Conservation (phyloP, 192 early-diverging fungal species). For the Mortierella antarctica region DNA sequence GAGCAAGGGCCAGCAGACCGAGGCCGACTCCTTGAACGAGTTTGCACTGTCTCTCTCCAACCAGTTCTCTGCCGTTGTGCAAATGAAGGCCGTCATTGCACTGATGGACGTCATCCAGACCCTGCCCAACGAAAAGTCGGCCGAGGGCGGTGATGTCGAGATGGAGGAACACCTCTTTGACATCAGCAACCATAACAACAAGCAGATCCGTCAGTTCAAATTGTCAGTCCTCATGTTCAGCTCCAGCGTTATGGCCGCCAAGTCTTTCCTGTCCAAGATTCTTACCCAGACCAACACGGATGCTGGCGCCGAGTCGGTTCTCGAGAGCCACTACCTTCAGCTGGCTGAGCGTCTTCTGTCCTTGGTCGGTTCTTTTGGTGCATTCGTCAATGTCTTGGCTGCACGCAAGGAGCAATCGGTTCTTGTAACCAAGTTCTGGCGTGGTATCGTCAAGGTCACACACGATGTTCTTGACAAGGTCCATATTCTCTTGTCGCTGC, state of each 20-base stretch:
- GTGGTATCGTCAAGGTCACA: conserved; percentile 66
- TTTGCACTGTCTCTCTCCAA: conserved; percentile 80
- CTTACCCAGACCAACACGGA: conserved; percentile 48
- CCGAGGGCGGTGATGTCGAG: conserved; percentile 31
- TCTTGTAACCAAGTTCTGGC: conserved; percentile 59
- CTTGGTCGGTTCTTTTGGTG: conserved; percentile 64
- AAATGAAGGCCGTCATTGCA: conserved; percentile 70
- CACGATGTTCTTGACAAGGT: conserved; percentile 81
- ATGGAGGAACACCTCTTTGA: conserved; percentile 50
- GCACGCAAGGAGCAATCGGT: conserved; percentile 38
- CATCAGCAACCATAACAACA: conserved; percentile 55
- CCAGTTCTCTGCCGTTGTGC: conserved; percentile 73
- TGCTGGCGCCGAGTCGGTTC: conserved; percentile 37
- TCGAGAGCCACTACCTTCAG: conserved; percentile 61
- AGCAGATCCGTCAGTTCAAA: conserved; percentile 76
- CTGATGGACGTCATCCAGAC: conserved; percentile 66
- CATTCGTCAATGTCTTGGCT: conserved; percentile 52
- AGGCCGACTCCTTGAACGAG: conserved; percentile 73
- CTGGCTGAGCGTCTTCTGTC: conserved; percentile 67
- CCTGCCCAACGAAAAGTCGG: conserved; percentile 66
- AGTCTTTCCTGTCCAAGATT: conserved; percentile 64
- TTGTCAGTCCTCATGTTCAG: conserved; percentile 66
- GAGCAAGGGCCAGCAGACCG: conserved; percentile 61
- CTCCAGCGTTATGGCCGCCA: conserved; percentile 60
- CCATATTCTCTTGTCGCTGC: conserved; percentile 79